phyloP scores from a whole-genome alignment of 208 protist species.

The Leptomonas pyrrhocoris region DNA sequence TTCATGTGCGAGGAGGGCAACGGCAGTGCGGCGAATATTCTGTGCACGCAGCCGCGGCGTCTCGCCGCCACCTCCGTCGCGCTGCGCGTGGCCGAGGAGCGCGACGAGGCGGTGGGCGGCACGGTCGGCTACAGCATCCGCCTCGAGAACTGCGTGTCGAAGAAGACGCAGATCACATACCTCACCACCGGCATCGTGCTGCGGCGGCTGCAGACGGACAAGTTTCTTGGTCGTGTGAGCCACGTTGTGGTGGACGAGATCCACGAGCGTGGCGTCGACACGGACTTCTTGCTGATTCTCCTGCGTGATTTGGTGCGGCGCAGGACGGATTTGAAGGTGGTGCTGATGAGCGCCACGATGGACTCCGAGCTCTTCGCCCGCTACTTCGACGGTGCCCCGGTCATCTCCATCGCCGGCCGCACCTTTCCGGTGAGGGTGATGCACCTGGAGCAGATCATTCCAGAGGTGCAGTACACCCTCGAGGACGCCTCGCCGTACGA shows the following conservation, averaged over 20 bases:
- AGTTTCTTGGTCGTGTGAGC: slow-evolving; percentile 85
- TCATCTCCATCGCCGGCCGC: slow-evolving; percentile 93
- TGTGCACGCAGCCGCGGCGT: slow-evolving; percentile 94
- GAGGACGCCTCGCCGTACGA: slow-evolving; percentile 86
- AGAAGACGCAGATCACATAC: slow-evolving; percentile 90
- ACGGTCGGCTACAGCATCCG: slow-evolving; percentile 94
- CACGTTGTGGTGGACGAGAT: slow-evolving; percentile 96
- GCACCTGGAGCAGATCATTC: slow-evolving; percentile 95
- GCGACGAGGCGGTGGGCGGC: slow-evolving; percentile 87
- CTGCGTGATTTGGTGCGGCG: slow-evolving; percentile 85
- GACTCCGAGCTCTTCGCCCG: slow-evolving; percentile 93
- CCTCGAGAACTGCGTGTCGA: slow-evolving; percentile 89
- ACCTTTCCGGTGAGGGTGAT: slow-evolving; percentile 94
- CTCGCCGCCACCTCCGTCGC: slow-evolving; percentile 94
- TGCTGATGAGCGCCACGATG: slow-evolving; percentile 96
- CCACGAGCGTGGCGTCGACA: slow-evolving; percentile 97
- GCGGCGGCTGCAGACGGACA: slow-evolving; percentile 88
- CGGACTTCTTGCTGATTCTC: slow-evolving; percentile 94
- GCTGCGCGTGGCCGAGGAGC: slow-evolving; percentile 92
- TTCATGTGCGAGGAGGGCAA: slow-evolving; percentile 87
- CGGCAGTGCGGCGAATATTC: slow-evolving; percentile 90
- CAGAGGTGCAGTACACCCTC: slow-evolving; percentile 74
- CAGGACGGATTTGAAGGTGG: slow-evolving; percentile 82
- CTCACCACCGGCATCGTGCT: slow-evolving; percentile 95
- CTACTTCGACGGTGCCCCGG: slow-evolving; percentile 91